Evolutionary conservation across 371 early-diverging fungal species (phyloP).

Genomic region (Conidiobolus incongruus): DNA sequence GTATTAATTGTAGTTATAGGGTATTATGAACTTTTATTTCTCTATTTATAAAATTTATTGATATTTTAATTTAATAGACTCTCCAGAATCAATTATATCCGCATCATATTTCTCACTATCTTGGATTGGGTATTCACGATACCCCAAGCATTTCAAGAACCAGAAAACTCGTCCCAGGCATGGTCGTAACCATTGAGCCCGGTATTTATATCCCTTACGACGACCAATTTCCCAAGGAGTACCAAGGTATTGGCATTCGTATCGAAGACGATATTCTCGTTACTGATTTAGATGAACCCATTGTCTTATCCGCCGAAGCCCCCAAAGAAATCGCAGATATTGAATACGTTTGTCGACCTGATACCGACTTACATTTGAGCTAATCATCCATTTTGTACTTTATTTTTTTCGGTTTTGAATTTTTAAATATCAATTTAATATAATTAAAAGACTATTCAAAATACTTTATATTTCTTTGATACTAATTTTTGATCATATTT

Average conservation of each 20-base stretch:
- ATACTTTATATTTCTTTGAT: too few species aligned
- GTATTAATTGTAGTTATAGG: constrained; percentile 24
- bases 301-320: constrained; percentile 43
- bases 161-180: constrained; percentile 39
- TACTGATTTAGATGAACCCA: constrained; percentile 30
- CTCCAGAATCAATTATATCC: constrained; percentile 59
- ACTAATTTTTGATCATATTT: too few species aligned
- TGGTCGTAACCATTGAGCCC: constrained; percentile 85
- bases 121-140: constrained; percentile 92
- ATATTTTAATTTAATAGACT: constrained; percentile 16
- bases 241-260: constrained; percentile 80
- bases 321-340: constrained; percentile 82
- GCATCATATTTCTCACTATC: constrained; percentile 85
- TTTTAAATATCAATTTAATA: too few species aligned
- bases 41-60: neutral
- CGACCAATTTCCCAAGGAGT: constrained; percentile 46
- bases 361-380: too few species aligned
- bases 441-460: too few species aligned
- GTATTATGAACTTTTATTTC: constrained; percentile 10
- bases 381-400: too few species aligned
- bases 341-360: constrained; percentile 18
- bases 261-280: constrained; percentile 90
- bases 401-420: too few species aligned
- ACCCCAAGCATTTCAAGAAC: constrained; percentile 45
- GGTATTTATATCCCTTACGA: constrained; percentile 79